A percentile compares a stretch with the other conserved stretches of the same genome.
phyloP scores from a whole-genome alignment of 192 early-diverging fungal species.

The Umbelopsis sp. region DNA sequence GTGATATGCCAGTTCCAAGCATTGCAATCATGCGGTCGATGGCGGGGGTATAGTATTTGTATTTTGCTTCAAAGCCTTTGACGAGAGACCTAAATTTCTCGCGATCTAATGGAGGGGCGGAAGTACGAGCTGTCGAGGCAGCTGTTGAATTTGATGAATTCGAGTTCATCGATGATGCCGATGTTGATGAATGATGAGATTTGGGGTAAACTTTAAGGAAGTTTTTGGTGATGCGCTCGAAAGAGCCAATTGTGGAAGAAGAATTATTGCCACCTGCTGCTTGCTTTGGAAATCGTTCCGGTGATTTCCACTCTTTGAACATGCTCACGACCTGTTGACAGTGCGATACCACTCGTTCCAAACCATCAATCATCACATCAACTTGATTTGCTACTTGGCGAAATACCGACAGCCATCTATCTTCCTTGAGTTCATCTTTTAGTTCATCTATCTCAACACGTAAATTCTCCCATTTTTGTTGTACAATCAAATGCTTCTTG shows the following conservation, averaged over 20 bases:
- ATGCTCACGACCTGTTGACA: conserved; percentile 41
- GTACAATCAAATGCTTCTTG: conserved; percentile 40
- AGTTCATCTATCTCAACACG: conserved; percentile 57
- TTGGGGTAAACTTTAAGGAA: conserved; percentile 20
- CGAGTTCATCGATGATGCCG: conserved; percentile 22
- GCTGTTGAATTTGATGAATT: conserved; percentile 5
- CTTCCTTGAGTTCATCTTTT: conserved; percentile 62
- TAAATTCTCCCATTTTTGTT: conserved; percentile 54
- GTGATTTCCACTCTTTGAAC: conserved; percentile 29
- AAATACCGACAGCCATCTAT: conserved; percentile 58
- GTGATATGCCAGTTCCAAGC: conserved; percentile 57
- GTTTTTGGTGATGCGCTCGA: conserved; percentile 30
- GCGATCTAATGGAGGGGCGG: conserved; percentile 33
- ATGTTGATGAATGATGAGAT: conserved; percentile 22
- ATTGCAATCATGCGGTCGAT: conserved; percentile 59
- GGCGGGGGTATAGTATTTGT: conserved; percentile 57
- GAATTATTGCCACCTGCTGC: not conserved
- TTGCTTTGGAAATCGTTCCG: not conserved
- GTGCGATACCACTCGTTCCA: conserved; percentile 56
- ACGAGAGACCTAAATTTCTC: conserved; percentile 52
- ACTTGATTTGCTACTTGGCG: conserved; percentile 56
- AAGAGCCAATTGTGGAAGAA: conserved; percentile 2
- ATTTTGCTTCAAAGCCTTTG: conserved; percentile 60
- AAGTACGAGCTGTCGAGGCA: not conserved
- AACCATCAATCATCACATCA: conserved; percentile 58